Evolutionary conservation across 148 eudicot species (phyloP).

Genomic region (Arbutus unedo): DNA sequence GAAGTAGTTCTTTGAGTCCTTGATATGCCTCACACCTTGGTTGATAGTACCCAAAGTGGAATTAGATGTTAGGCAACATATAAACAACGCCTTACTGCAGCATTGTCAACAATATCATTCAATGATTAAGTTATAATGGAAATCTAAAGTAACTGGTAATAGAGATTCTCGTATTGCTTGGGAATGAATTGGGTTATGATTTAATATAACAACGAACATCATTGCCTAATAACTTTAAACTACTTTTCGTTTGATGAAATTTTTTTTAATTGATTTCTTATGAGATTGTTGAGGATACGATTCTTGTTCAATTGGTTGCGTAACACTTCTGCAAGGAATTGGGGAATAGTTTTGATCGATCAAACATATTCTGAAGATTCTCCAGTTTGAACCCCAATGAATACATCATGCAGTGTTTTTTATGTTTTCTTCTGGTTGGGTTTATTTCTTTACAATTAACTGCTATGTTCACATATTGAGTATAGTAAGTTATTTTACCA

Average conservation of each 20-base stretch:
- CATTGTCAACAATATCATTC: background rate
- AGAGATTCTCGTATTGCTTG: background rate
- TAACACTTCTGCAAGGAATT: too few species aligned
- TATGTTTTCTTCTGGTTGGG: too few species aligned
- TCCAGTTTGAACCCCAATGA: too few species aligned
- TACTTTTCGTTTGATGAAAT: background rate
- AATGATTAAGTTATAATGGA: background rate
- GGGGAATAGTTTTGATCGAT: too few species aligned
- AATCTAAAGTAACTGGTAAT: background rate
- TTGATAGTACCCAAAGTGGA: background rate
- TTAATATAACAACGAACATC: background rate
- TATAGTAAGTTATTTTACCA: too few species aligned
- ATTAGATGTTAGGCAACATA: background rate
- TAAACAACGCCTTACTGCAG: too few species aligned
- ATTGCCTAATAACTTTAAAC: background rate
- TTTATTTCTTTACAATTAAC: too few species aligned
- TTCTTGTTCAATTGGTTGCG: too few species aligned
- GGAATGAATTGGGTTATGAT: background rate
- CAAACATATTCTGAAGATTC: too few species aligned
- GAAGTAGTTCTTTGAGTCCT: background rate
- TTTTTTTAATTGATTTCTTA: background rate
- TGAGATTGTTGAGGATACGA: background rate
- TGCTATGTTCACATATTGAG: too few species aligned
- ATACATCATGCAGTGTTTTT: too few species aligned
- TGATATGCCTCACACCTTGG: background rate